phyloP scores from a whole-genome alignment of 2,329 filamentous ascomycete species.

The Trichoderma polysporum region DNA sequence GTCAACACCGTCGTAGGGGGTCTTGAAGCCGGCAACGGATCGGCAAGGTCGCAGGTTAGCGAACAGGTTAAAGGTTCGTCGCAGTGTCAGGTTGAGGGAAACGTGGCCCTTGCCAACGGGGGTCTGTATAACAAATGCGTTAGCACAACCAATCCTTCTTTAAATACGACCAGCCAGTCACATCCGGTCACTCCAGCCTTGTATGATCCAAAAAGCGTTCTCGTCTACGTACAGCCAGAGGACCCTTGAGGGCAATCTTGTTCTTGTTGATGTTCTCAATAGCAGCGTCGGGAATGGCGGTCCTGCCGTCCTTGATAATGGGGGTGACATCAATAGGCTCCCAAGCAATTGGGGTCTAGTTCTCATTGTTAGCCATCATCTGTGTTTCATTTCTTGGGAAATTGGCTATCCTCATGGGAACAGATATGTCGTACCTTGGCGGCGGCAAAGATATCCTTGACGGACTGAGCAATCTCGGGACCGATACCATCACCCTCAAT shows the following conservation, averaged over 20 bases:
- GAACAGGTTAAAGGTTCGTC: slow-evolving; percentile 99
- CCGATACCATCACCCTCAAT: slow-evolving; percentile 99
- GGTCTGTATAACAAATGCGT: slow-evolving; percentile 54
- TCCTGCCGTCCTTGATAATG: slow-evolving; percentile 90
- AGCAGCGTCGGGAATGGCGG: slow-evolving; percentile 86
- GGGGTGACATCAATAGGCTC: slow-evolving; percentile 96
- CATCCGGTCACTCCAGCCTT: not conserved
- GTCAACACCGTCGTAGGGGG: slow-evolving; percentile 94
- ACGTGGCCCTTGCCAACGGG: slow-evolving; percentile 98
- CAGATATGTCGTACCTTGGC: slow-evolving; percentile 66
- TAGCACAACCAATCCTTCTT: not conserved
- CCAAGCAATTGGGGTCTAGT: slow-evolving; percentile 86
- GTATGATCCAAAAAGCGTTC: not conserved
- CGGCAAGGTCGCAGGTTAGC: slow-evolving; percentile 98
- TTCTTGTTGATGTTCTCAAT: slow-evolving; percentile 93
- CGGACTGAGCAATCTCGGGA: slow-evolving; percentile 93
- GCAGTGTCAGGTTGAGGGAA: slow-evolving; percentile 96
- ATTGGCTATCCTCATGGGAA: too few relatives aligned
- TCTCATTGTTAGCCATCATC: slow-evolving; percentile 28
- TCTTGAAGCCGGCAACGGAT: slow-evolving; percentile 97
- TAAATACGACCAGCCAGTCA: not conserved
- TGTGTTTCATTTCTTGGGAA: not conserved
- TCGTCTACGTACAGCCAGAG: slow-evolving; percentile 69
- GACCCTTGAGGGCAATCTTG: slow-evolving; percentile 97
- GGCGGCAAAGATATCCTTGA: slow-evolving; percentile 97